phyloP scores from a whole-genome alignment of 805 yeast genomes.

The Yamadazyma paraphyllophila region DNA sequence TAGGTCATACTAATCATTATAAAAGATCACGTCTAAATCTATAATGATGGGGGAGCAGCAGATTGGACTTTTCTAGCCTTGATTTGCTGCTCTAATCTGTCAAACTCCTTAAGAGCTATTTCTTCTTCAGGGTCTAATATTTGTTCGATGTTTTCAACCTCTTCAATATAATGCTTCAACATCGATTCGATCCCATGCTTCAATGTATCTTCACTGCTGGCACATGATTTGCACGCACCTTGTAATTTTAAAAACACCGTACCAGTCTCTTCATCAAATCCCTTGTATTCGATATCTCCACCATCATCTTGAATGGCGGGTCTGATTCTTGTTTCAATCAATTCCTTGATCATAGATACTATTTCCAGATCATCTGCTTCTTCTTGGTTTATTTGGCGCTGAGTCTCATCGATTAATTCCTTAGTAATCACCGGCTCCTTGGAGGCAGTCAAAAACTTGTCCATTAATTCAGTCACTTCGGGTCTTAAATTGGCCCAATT shows the following conservation, averaged over 20 bases:
- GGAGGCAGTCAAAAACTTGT: slow-evolving; percentile 42
- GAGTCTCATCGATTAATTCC: slow-evolving; percentile 38
- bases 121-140: slow-evolving; percentile 75
- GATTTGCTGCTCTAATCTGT: slow-evolving; percentile 65
- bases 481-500: slow-evolving; percentile 60
- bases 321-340: slow-evolving; percentile 89
- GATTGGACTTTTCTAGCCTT: slow-evolving; percentile 11
- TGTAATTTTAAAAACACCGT: slow-evolving; percentile 83
- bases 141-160: slow-evolving; percentile 84
- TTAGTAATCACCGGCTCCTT: slow-evolving; percentile 40
- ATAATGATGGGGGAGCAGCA: slow-evolving; percentile 27
- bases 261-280: slow-evolving; percentile 82
- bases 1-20: slow-evolving; percentile 1
- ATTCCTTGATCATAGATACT: slow-evolving; percentile 84
- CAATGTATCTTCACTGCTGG: slow-evolving; percentile 85
- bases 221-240: slow-evolving; percentile 96
- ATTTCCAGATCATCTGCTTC: slow-evolving; percentile 61
- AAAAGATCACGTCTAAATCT: not conserved
- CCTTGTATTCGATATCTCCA: slow-evolving; percentile 89
- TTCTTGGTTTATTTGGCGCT: slow-evolving; percentile 46
- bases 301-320: slow-evolving; percentile 99
- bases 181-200: slow-evolving; percentile 96
- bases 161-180: slow-evolving; percentile 96
- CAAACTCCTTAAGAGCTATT: slow-evolving; percentile 78
- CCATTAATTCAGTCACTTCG: slow-evolving; percentile 62